Evolutionary conservation across 192 early-diverging fungal species (phyloP), one percentile per base, ranked within the genome.

Genomic region (Umbelopsis sp.): DNA sequence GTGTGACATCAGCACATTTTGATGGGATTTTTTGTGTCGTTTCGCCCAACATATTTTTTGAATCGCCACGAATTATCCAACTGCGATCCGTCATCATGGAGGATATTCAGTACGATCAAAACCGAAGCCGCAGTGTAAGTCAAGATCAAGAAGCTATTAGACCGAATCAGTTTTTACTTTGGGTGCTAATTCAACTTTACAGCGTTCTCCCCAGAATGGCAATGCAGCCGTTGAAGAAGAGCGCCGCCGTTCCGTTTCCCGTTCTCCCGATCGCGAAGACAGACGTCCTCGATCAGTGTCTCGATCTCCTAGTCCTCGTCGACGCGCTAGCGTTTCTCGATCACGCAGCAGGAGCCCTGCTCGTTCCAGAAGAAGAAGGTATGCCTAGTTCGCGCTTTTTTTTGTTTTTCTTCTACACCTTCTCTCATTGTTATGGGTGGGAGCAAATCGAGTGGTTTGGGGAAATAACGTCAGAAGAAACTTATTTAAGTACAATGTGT

Each of bases 301-400:
- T 37, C 66, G 66, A 45, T 72, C 70, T 47, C 71, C 71, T 27
- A 49, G 23, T 47, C 61, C 25, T 51, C 70, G 58, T 51, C 71
- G 68, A 41, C 46, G 66, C 23, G 50, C 64, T 22, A 72, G 71
- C 49, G 71, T 64, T 30, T 46, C 66, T 22, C 41, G 27, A 16
- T 51, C 48, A 35, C 68, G 76, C 49, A 68, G 71, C 16, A 55
- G 67, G 46, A 73, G 71, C 27, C 71, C 61, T 8, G 72, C 71
- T 58, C 49, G 55, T 41, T 78, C 76, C 8, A 69, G 53, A 30
- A 35, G 46, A 11, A 73, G 71, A 48, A 70, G 51, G 52, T 27
- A 52, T 18, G 50, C 27, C 48, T 51, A 41, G 37, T 41, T 41
- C 37, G 37, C 37, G 37, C 27, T 30, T 30, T 30, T 4, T 21